Base-by-base conservation (phyloP, 139 green algal species). In the Picochlorum sp. region DNA sequence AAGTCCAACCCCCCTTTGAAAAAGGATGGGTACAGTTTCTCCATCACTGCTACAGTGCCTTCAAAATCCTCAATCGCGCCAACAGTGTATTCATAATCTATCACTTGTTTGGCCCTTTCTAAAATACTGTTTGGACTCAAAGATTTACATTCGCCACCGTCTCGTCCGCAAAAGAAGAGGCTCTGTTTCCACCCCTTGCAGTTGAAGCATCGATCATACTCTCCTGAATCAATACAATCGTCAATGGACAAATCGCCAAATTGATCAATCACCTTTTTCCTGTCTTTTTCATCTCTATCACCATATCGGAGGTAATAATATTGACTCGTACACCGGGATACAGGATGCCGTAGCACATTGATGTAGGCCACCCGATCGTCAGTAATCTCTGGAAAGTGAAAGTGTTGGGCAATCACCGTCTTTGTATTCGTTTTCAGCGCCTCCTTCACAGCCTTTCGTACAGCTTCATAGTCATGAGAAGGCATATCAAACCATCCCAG, bases 251-350 rank as follows among this genome's bases (percentile, higher is more conserved):
- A 38, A 18, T 58, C 47, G 7, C 60, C 60, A 59, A 56, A 66
- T 20, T 41, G 15, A 15, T 57, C 24, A 6, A 58, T 37, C 8
- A 45, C n/a, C 9, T 38, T 44, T 46, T 66, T 21, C 23, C 23
- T 38, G 8, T 56, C n/a, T 32, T 58, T 20, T 14, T 66, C 24
- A 46, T 18, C 18, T 41, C 37, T 56, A 38, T 66, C 49, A 1
- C 61, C 61, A 58, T 46, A 66, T 44, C 61, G 34, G 4, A 20
- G n/a, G n/a, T 66, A 66, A 21, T 66, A 66, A 44, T 66, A 66
- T 32, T 21, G 15, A 24, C 26, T 50, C 15, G 24, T 32, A 20
- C 61, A 66, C 13, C 61, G 34, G 0, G 37, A 28, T 21, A 66
- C 34, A n/a, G 61, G 61, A 44, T 66, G 32, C 37, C 61, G 21